These are phyloP conservation scores for Cryptosporidium ubiquitum DNA, from an alignment of 169 alveolate species.

Conservation along the genomic window DNA sequence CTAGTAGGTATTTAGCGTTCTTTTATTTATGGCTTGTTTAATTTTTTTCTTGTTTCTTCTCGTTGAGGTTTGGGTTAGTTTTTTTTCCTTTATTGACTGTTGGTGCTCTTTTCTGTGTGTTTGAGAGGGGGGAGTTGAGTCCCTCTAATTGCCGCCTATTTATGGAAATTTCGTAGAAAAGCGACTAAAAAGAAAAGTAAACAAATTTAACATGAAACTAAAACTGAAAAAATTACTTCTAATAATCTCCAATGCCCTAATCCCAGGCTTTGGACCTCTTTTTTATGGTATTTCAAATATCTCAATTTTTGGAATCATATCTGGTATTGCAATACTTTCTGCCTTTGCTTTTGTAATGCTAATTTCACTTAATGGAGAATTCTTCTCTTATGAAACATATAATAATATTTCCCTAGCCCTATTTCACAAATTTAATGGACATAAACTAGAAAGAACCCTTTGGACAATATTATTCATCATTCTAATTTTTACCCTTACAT, in stretches of 20 bases:
- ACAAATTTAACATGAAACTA: background rate
- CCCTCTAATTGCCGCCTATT: background rate
- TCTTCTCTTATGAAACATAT: slow-evolving; percentile 29
- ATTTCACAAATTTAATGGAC: background rate
- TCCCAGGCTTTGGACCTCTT: slow-evolving; percentile 61
- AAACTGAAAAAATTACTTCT: background rate
- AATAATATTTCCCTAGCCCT: background rate
- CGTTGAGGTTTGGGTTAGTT: background rate
- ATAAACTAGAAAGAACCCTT: slow-evolving; percentile 14
- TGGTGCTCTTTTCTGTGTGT: background rate
- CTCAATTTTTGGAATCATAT: slow-evolving; percentile 7
- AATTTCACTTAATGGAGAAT: slow-evolving; percentile 39
- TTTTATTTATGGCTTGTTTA: slow-evolving; percentile 34
- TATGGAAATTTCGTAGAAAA: background rate
- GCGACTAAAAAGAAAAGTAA: background rate
- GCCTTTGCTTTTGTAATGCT: slow-evolving; percentile 24
- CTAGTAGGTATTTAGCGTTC: slow-evolving; percentile 45
- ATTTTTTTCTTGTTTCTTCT: background rate
- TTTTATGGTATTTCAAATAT: slow-evolving; percentile 30
- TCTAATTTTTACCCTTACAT: background rate
- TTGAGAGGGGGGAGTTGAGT: background rate
- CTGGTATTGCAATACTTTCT: background rate
- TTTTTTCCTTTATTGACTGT: background rate
- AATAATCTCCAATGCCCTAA: slow-evolving; percentile 1
- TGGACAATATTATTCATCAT: slow-evolving; percentile 6